Evolutionary conservation across 2,329 filamentous ascomycete species (phyloP).

Genomic region (Lecanosticta acicola): DNA sequence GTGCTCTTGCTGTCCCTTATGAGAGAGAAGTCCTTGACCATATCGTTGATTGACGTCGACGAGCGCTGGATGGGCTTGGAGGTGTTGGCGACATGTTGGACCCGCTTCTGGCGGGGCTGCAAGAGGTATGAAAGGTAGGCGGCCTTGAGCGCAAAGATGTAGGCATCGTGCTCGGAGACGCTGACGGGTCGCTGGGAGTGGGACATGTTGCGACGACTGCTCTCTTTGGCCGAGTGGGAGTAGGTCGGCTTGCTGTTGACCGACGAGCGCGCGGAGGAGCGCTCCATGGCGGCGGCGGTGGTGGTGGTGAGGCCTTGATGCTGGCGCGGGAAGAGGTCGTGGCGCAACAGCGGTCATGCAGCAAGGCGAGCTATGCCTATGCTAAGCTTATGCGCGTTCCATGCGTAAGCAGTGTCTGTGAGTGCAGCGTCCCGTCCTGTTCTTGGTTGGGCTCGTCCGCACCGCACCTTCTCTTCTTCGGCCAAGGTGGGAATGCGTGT

Average conservation of each 20-base stretch:
- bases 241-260: constrained; percentile 37
- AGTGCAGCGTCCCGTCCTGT: too few relatives aligned
- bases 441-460: too few relatives aligned
- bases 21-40: constrained; percentile 79
- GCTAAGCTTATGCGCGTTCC: neutral
- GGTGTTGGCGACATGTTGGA: constrained; percentile 68
- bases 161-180: constrained; percentile 66
- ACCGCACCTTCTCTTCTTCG: too few relatives aligned
- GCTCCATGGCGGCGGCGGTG: constrained; percentile 23
- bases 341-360: neutral
- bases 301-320: constrained; percentile 25
- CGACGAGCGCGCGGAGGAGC: constrained; percentile 27
- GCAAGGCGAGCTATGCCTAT: neutral
- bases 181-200: constrained; percentile 29
- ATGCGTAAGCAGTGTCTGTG: too few relatives aligned
- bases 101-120: constrained; percentile 81
- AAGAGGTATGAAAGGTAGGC: constrained; percentile 91
- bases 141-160: constrained; percentile 81
- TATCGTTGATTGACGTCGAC: constrained; percentile 68
- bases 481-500: constrained; percentile 1
- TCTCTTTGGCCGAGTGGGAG: constrained; percentile 39
- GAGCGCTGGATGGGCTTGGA: constrained; percentile 60
- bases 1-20: constrained; percentile 64
- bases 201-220: constrained; percentile 36
- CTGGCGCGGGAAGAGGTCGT: constrained; percentile 1